Base-by-base conservation (phyloP, 768 basidiomycete genomes). In the Tylopilus felleus region DNA sequence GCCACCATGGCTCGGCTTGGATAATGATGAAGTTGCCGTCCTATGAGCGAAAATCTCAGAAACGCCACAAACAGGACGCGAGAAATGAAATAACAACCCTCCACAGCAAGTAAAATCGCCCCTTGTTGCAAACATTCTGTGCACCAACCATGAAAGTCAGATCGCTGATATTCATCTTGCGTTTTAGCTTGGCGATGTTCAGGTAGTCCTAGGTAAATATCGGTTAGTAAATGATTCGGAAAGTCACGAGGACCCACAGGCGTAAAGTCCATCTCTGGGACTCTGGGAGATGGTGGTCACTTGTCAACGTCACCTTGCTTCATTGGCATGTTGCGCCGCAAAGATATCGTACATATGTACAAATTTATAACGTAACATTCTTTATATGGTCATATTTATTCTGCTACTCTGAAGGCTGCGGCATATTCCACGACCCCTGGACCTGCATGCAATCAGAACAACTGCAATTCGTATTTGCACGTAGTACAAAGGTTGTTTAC, bases 1-100 rank as follows among this genome's bases (percentile, higher is more conserved):
- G 68, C 51, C 57, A 54, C 54, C 62, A 71, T 8, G 71, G 65
- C 50, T 69, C 71, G 14, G 65, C 69, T 53, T 70, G 69, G 29
- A 70, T 63, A 40, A 59, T 48, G 19, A 72, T 47, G 49, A 60
- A 64, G 42, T 67, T 53, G 4, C 70, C 63, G 21, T 71, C 39
- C 66, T 72, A 39, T 8, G 23, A n/a, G 29, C 12, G n/a, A 31
- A 25, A 6, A 27, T 31, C 21, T 69, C 39, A 65, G 55, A 49
- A 29, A 28, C 9, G 21, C 9, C 28, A 19, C 21, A 14, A 38
- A 14, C 21, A 31, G 17, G 12, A 53, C 5, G 14, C 2, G 10
- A 19, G 8, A 55, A 10, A 45, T 7, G 38, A n/a, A 35, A 51
- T 13, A 43, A 21, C 22, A 38, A 69, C 65, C 61, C 42, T 67